These are phyloP conservation scores for Allium cepa DNA, from an alignment of 106 monocot genomes.

Conservation along the genomic window DNA sequence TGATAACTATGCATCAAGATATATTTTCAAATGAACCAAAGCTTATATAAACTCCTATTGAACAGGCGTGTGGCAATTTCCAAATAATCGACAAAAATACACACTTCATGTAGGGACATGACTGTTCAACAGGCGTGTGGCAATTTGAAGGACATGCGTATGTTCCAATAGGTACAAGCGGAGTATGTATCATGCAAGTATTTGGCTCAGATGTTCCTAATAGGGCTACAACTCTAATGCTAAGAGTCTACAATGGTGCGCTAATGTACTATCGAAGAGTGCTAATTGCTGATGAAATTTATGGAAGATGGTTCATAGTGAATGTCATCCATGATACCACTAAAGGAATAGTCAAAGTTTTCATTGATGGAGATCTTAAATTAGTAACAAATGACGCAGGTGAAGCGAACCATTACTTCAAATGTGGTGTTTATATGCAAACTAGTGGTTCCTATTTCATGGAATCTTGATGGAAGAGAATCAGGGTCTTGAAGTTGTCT, in stretches of 20 bases:
- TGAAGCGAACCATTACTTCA: conserved; percentile 15
- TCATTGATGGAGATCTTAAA: conserved; percentile 8
- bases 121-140: conserved; percentile 7
- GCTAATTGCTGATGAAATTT: conserved; percentile 7
- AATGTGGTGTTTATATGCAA: conserved; percentile 23
- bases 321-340: conserved; percentile 17
- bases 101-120: not conserved
- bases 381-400: conserved; percentile 1
- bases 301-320: conserved; percentile 10
- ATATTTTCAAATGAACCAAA: no score
- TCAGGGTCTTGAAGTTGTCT: conserved; percentile 7
- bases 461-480: conserved; percentile 18
- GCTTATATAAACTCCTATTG: no score
- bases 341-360: conserved; percentile 2
- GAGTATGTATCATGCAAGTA: conserved; percentile 13
- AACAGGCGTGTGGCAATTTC: not conserved
- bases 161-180: conserved; percentile 3
- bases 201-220: not conserved
- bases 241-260: conserved; percentile 19
- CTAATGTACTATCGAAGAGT: conserved; percentile 9
- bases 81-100: not conserved
- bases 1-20: no score
- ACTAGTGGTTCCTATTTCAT: conserved; percentile 6
- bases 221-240: conserved; percentile 12
- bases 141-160: conserved; percentile 11